Evolutionary conservation across 495 filamentous ascomycete genomes (phyloP).

Genomic region (Penicillium samsonianum): DNA sequence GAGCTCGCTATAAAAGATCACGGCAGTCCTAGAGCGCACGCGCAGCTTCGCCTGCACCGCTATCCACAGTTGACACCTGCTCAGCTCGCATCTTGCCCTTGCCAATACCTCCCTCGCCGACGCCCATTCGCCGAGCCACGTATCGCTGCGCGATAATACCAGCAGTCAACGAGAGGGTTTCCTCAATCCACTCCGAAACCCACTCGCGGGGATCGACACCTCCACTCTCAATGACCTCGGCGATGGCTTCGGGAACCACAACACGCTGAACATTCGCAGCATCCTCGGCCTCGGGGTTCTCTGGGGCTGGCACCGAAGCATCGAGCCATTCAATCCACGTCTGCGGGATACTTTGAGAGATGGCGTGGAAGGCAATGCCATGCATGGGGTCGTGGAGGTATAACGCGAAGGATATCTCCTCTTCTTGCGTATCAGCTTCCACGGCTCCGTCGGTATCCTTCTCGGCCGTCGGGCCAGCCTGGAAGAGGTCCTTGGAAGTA

Average conservation of each 20-base stretch:
- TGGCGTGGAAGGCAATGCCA: constrained; percentile 78
- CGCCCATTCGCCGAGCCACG: constrained; percentile 92
- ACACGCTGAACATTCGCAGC: constrained; percentile 39
- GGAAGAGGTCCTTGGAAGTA: constrained; percentile 66
- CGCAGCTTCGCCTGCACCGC: constrained; percentile 80
- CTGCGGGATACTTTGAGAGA: constrained; percentile 81
- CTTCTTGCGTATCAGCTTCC: constrained; percentile 51
- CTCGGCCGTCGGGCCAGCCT: constrained; percentile 53
- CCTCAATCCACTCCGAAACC: constrained; percentile 97
- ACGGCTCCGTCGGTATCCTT: constrained; percentile 55
- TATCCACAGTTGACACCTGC: constrained; percentile 66
- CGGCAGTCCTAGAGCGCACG: constrained; percentile 56
- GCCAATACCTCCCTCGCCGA: constrained; percentile 71
- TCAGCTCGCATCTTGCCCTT: constrained; percentile 80
- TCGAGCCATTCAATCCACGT: constrained; percentile 94
- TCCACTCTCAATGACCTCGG: constrained; percentile 81
- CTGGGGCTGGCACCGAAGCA: constrained; percentile 59
- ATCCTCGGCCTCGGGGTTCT: constrained; percentile 38
- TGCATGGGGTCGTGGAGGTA: constrained; percentile 94
- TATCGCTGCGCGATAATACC: constrained; percentile 95
- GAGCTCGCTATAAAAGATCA: constrained; percentile 11
- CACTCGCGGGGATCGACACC: constrained; percentile 95
- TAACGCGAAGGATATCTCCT: constrained; percentile 78
- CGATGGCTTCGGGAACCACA: constrained; percentile 76
- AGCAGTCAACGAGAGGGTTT: constrained; percentile 73